These are phyloP conservation scores for Asterella californica DNA, from an alignment of 225 moss, liverwort and hornwort species.

Conservation along the genomic window DNA sequence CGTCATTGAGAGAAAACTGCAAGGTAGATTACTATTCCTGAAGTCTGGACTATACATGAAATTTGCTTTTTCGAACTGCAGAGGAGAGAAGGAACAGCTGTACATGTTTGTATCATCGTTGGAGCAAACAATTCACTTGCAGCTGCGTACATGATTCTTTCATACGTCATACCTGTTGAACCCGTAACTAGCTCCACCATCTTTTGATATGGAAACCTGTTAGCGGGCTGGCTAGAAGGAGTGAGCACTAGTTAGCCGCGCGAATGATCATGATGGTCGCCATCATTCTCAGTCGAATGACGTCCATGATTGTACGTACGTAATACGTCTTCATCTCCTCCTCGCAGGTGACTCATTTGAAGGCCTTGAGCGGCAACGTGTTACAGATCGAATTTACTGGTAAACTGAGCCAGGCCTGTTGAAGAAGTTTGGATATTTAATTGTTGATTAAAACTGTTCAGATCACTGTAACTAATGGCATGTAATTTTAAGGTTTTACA, in stretches of 20 bases:
- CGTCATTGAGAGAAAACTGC: neutral
- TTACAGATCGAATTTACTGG: constrained; percentile 12
- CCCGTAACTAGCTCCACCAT: too few species aligned
- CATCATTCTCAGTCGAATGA: too few species aligned
- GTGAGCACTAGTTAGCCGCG: neutral
- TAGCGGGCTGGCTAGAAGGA: neutral
- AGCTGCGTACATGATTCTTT: too few species aligned
- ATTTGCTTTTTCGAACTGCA: neutral
- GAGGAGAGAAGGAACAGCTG: neutral
- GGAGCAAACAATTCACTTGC: too few species aligned
- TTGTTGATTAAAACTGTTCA: neutral
- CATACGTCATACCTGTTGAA: too few species aligned
- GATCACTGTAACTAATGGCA: neutral
- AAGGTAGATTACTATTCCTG: neutral
- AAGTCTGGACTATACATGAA: neutral
- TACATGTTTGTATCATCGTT: neutral
- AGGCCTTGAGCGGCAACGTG: neutral
- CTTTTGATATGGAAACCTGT: neutral
- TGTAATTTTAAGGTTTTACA: neutral
- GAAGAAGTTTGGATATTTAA: neutral
- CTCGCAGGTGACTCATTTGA: neutral
- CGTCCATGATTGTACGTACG: too few species aligned
- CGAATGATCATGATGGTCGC: too few species aligned
- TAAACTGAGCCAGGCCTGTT: neutral
- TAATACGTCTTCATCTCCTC: neutral